A percentile compares a stretch with the other conserved stretches of the same genome.
Conservation (phyloP, 73 alveolate genomes). For the Paramecium biaurelia region DNA sequence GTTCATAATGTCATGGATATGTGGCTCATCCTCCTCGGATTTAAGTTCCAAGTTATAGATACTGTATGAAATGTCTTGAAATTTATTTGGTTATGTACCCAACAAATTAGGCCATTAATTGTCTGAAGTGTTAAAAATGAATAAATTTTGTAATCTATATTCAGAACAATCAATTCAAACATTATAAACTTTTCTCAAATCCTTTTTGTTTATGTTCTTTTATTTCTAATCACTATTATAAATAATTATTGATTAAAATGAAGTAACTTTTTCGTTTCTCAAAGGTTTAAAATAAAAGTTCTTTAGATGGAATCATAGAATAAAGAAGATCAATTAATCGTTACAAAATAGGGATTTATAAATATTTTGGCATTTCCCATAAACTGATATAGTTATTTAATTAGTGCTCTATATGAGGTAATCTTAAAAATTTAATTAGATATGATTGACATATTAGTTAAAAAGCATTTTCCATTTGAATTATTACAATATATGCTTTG, state of each 20-base stretch:
- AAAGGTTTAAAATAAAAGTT: neutral
- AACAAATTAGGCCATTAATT: neutral
- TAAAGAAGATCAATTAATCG: neutral
- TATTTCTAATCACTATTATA: neutral
- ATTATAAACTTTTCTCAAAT: neutral
- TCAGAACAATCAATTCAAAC: neutral
- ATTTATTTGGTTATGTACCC: constrained; percentile 48
- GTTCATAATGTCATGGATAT: constrained; percentile 54
- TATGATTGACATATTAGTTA: constrained; percentile 12
- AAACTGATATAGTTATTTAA: neutral
- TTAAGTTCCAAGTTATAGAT: constrained; percentile 52
- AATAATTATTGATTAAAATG: neutral
- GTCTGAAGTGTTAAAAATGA: neutral
- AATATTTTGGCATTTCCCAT: constrained; percentile 25
- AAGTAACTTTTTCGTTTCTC: neutral
- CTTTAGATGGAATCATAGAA: constrained; percentile 15
- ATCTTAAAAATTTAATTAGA: neutral
- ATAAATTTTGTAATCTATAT: neutral
- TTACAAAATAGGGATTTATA: neutral
- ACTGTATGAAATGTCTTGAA: constrained; percentile 53
- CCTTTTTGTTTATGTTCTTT: neutral
- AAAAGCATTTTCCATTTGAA: neutral
- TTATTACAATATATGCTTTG: constrained; percentile 18
- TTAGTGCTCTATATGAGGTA: neutral
- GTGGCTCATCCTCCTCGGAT: constrained; percentile 21